These are phyloP conservation scores for Fusarium chlamydosporum DNA, from an alignment of 2,329 filamentous ascomycete genomes.

Conservation along the genomic window DNA sequence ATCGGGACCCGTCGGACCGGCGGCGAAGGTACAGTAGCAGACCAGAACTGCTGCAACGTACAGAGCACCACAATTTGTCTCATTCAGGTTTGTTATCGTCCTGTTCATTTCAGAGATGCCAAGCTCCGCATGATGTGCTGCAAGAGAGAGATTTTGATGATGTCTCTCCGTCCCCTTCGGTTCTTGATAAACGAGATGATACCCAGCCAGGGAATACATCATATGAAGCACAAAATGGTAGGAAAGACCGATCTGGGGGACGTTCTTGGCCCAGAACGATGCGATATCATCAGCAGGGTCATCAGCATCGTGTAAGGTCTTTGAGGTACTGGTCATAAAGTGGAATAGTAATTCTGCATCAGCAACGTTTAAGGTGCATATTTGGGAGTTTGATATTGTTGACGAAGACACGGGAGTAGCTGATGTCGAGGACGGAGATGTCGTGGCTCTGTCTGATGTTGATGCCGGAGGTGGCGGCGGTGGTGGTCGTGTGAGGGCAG, in stretches of 20 bases:
- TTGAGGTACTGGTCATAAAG: constrained; percentile 48
- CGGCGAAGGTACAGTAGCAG: constrained; percentile 53
- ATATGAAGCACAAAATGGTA: constrained; percentile 53
- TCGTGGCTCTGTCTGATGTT: constrained; percentile 42
- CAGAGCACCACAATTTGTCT: constrained; percentile 51
- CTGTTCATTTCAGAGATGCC: constrained; percentile 50
- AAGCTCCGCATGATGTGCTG: constrained; percentile 46
- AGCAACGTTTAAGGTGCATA: constrained; percentile 47
- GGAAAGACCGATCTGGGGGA: constrained; percentile 49
- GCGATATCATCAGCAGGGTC: constrained; percentile 40
- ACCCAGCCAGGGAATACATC: constrained; percentile 49
- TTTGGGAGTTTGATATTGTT: constrained; percentile 40
- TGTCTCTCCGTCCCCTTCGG: constrained; percentile 39
- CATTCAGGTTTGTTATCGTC: constrained; percentile 44
- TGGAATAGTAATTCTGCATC: constrained; percentile 53
- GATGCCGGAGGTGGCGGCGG: constrained; percentile 30
- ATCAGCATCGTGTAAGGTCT: constrained; percentile 42
- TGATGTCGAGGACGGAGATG: constrained; percentile 45
- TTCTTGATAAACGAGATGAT: constrained; percentile 48
- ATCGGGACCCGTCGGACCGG: constrained; percentile 48
- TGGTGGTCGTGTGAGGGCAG: constrained; percentile 43
- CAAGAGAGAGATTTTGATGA: constrained; percentile 40
- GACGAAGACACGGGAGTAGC: constrained; percentile 45
- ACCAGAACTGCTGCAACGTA: constrained; percentile 51
- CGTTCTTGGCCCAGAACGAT: constrained; percentile 51